Evolutionary conservation across 1,139 yeast genomes (phyloP), one percentile per base, ranked within the genome.

Genomic region (Sugiyamaella paludigena): DNA sequence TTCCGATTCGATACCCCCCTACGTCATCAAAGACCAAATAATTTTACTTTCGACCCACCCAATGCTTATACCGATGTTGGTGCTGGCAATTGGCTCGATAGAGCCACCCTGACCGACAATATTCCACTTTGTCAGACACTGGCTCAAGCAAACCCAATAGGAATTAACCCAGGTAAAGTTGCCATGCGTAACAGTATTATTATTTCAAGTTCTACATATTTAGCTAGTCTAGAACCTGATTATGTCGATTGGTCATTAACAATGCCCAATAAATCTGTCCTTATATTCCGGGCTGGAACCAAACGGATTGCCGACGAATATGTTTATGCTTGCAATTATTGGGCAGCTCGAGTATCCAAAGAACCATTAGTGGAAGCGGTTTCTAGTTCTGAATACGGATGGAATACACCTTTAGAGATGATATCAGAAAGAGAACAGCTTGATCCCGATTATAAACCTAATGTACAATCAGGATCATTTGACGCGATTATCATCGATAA

Each of bases 281-380:
- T 69, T 8, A 54, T 63, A 6, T 67, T 70, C 54, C 57, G 63
- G 36, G 74, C 95, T 0, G 87, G 88, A 15, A 81, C 88, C 12
- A 66, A 71, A 39, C 86, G 82, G 57, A 78, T 80, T 54, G 94
- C 96, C 0, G 71, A 75, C 43, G 87, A 82, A 61, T 87, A 81
- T 64, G 80, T 86, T 31, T 79, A 84, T 58, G 78, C 92, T 1
- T 83, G 95, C 68, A 88, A 88, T 67, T 88, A 87, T 65, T 88
- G 96, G 96, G 88, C 95, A 1, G 85, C 94, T 2, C 77, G 92
- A 57, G 79, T 84, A 33, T 84, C 95, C 11, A 84, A 89, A 12
- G 83, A 86, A 29, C 96, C 96, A 1, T 66, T 76, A 2, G 68
- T 73, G 19, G 82, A 77, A 50, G 69, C 87, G 51, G 79, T 87